Base-by-base conservation (phyloP, 78 protist species). In the Andalucia godoyi region DNA sequence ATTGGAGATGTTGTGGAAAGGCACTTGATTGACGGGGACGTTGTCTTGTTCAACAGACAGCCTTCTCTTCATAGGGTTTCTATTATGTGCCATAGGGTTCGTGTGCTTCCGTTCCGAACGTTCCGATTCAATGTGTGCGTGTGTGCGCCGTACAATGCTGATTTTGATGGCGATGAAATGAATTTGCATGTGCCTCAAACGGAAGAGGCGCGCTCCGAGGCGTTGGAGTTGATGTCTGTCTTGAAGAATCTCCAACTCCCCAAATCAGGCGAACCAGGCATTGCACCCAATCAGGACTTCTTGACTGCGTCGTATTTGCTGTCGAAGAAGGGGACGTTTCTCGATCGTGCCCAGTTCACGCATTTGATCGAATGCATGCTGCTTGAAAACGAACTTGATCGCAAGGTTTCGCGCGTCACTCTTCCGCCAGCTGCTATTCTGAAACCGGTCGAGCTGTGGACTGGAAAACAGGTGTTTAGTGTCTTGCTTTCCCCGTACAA, bases 81-180 rank as follows among this genome's bases (percentile, higher is more conserved):
- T 10, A 94, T 95, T 74, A 95, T 95, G 99, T 51, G 87, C 12
- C 97, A 91, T 67, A 53, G 85, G 29, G 92, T 80, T 2, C 36
- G 68, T 4, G 87, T 92, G 33, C 49, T 89, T 77, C 97, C 94
- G 62, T 79, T 77, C 84, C 66, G 94, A 34, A 97, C 99, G n/a
- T 78, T 97, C 37, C 85, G 99, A 23, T 95, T 97, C 87, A 97
- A 97, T 84, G 95, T 73, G 64, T 91, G 98, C 54, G 92, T 75
- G 10, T 96, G 99, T 74, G 79, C 94, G 57, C 98, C 97, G 27
- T 97, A 91, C 96, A 94, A 93, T 69, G 98, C 98, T 8, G 98
- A 97, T 65, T 97, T 95, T 47, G 98, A 93, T 72, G 77, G 89
- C 18, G 98, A 93, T 73, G 97, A 91, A 74, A 95, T 93, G 98